Conservation (phyloP, 148 eudicot genomes). For the Rhododendron simsii region DNA sequence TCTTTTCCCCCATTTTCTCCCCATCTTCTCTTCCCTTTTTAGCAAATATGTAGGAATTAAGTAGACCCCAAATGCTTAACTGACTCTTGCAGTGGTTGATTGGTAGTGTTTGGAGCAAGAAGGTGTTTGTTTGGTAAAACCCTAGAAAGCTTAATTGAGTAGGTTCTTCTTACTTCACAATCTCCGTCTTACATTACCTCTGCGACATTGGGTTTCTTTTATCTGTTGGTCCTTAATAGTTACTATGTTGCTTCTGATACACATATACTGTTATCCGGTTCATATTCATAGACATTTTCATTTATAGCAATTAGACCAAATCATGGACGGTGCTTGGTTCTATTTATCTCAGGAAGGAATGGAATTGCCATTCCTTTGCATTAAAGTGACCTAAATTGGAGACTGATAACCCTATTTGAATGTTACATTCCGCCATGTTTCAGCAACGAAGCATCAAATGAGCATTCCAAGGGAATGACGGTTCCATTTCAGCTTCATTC, state of each 20-base stretch:
- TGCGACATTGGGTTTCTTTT: neutral
- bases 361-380: neutral
- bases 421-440: neutral
- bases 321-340: neutral
- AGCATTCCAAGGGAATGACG: neutral
- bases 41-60: too few species aligned
- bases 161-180: neutral
- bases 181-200: neutral
- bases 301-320: neutral
- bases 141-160: neutral
- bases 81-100: neutral
- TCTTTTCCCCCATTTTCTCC: too few species aligned
- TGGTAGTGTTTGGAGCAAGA: neutral
- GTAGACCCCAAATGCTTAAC: too few species aligned
- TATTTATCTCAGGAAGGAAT: neutral
- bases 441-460: neutral
- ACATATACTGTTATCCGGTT: neutral
- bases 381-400: neutral
- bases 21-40: too few species aligned
- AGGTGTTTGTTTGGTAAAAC: neutral
- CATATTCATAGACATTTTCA: neutral
- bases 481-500: neutral
- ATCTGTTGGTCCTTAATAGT: neutral
- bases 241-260: neutral
- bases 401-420: neutral